A percentile compares a stretch with the other conserved stretches of the same genome.
Evolutionary conservation across 768 basidiomycete species (phyloP).

Genomic region (Russula sp.): DNA sequence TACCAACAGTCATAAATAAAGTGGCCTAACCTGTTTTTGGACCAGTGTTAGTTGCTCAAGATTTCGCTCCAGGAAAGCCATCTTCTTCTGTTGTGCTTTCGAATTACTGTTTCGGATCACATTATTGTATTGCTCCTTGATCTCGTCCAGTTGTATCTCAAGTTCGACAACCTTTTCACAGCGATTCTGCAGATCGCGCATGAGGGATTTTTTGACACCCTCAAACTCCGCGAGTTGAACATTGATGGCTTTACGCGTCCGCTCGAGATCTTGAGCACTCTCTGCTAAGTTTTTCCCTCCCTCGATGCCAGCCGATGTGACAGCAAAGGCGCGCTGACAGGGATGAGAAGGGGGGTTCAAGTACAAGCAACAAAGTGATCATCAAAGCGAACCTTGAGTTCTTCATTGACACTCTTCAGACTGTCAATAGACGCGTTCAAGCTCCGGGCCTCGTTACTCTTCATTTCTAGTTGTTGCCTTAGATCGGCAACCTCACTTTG

Average conservation of each 20-base stretch:
- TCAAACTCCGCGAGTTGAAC: constrained; percentile 99
- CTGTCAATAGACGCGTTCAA: constrained; percentile 84
- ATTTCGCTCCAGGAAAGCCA: constrained; percentile 97
- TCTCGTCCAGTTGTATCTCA: constrained; percentile 97
- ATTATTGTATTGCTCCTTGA: constrained; percentile 98
- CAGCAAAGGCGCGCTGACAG: constrained; percentile 89
- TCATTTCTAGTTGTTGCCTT: constrained; percentile 84
- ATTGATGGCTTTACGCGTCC: constrained; percentile 93
- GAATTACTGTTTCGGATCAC: constrained; percentile 97
- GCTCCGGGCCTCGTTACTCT: constrained; percentile 73
- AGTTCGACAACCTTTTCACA: constrained; percentile 99
- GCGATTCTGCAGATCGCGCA: constrained; percentile 98
- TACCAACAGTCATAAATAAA: not conserved
- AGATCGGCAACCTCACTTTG: constrained; percentile 77
- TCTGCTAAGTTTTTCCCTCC: constrained; percentile 96
- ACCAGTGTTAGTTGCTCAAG: constrained; percentile 91
- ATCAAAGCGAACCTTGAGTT: constrained; percentile 76
- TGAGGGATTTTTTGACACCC: constrained; percentile 95
- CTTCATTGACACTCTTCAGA: constrained; percentile 94
- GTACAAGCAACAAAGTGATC: not conserved
- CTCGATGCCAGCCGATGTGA: constrained; percentile 94
- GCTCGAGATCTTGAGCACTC: constrained; percentile 94
- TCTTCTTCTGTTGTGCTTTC: constrained; percentile 98
- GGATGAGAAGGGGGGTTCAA: constrained; percentile 15
- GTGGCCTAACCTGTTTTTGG: constrained; percentile 79